These are phyloP conservation scores for Penicillium olsonii DNA, from an alignment of 2,329 filamentous ascomycete genomes.

Conservation along the genomic window DNA sequence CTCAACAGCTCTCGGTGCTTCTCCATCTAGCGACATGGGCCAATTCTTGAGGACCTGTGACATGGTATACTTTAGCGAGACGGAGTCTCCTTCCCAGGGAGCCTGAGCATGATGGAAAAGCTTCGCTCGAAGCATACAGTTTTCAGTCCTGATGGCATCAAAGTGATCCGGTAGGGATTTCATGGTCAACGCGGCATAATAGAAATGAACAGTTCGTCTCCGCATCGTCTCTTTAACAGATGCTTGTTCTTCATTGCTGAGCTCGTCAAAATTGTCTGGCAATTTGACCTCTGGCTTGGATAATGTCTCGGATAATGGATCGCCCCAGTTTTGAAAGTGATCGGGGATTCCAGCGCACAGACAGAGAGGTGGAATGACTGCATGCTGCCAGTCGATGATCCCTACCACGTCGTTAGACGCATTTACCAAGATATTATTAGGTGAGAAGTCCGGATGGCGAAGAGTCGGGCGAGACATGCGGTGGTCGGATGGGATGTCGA, in stretches of 20 bases:
- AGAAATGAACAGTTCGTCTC: conserved; percentile 26
- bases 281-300: conserved; percentile 26
- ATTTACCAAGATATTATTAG: conserved; percentile 34
- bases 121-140: conserved; percentile 25
- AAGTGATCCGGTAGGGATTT: conserved; percentile 26
- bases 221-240: conserved; percentile 22
- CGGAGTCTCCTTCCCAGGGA: conserved; percentile 34
- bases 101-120: conserved; percentile 23
- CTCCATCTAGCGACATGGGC: conserved; percentile 21
- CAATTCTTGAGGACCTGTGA: conserved; percentile 24
- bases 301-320: conserved; percentile 28
- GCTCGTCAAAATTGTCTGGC: conserved; percentile 23
- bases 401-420: conserved; percentile 28
- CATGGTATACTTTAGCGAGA: conserved; percentile 26
- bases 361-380: conserved; percentile 30
- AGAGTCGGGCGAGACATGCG: conserved; percentile 22
- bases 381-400: conserved; percentile 36
- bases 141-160: conserved; percentile 20
- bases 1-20: neutral
- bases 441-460: conserved; percentile 30
- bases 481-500: conserved; percentile 19
- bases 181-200: conserved; percentile 27
- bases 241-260: conserved; percentile 24
- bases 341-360: conserved; percentile 32
- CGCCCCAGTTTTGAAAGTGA: conserved; percentile 39